phyloP scores from a whole-genome alignment of 768 basidiomycete genomes.

The Tulasnella sp. region DNA sequence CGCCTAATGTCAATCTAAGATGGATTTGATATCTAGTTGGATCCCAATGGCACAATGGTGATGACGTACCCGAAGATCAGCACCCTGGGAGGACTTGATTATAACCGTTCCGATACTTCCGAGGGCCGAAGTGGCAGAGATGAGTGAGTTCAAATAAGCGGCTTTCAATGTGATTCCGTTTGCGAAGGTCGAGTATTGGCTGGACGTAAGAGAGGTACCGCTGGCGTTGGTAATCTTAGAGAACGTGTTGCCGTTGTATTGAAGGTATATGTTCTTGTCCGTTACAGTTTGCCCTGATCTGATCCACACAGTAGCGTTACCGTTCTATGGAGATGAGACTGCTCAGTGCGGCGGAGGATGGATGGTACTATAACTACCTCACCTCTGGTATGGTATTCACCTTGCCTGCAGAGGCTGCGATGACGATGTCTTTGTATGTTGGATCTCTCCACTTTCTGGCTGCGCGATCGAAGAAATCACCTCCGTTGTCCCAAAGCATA shows the following conservation, averaged over 20 bases:
- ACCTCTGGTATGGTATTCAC: slow-evolving; percentile 1
- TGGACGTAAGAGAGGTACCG: background rate
- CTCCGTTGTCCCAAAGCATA: slow-evolving; percentile 1
- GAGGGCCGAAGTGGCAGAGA: background rate
- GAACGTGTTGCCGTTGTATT: background rate
- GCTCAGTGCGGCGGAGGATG: background rate
- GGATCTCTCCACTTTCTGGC: background rate
- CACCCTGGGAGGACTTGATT: slow-evolving; percentile 1
- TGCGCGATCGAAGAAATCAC: background rate
- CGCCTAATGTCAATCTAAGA: background rate
- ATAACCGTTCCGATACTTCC: background rate
- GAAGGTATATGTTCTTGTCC: background rate
- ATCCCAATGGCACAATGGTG: too few relatives aligned
- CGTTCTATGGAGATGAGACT: background rate
- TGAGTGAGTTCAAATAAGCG: background rate
- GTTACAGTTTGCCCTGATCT: background rate
- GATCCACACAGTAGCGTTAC: background rate
- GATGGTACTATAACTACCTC: background rate
- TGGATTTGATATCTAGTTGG: too few relatives aligned
- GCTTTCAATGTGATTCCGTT: slow-evolving; percentile 3
- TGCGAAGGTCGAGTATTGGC: background rate
- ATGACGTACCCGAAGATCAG: too few relatives aligned
- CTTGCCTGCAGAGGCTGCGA: background rate
- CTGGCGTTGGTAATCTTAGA: background rate
- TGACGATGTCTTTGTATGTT: background rate